Evolutionary conservation across 805 yeast genomes (phyloP).

Genomic region (Candida wancherniae): DNA sequence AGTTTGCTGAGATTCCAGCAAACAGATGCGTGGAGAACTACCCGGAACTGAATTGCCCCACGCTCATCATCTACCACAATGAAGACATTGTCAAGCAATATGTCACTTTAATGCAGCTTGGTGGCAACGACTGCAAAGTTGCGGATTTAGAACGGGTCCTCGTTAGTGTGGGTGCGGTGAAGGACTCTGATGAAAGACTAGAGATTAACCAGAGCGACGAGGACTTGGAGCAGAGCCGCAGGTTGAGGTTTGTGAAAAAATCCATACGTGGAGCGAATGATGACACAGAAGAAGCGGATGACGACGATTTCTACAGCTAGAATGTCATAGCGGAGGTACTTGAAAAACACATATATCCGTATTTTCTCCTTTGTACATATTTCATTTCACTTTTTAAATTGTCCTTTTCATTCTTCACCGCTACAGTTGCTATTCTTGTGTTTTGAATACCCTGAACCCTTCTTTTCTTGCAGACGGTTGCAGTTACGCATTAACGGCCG

Average conservation of each 20-base stretch:
- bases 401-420: too few relatives aligned
- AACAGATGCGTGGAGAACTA: slow-evolving; percentile 87
- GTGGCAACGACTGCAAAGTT: slow-evolving; percentile 72
- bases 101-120: slow-evolving; percentile 74
- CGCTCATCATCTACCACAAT: slow-evolving; percentile 74
- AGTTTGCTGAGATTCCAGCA: slow-evolving; percentile 90
- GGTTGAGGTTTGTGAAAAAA: slow-evolving; percentile 52
- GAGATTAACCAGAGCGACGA: slow-evolving; percentile 50
- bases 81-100: slow-evolving; percentile 76
- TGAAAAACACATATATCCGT: too few relatives aligned
- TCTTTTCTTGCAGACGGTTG: too few relatives aligned
- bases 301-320: slow-evolving; percentile 17
- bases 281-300: slow-evolving; percentile 26
- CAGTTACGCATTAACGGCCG: too few relatives aligned
- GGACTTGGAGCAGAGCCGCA: slow-evolving; percentile 49
- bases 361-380: too few relatives aligned
- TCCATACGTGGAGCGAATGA: slow-evolving; percentile 40
- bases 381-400: too few relatives aligned
- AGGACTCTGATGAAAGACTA: slow-evolving; percentile 63
- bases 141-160: slow-evolving; percentile 71
- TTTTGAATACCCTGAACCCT: too few relatives aligned
- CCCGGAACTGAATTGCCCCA: slow-evolving; percentile 89
- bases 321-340: too few relatives aligned
- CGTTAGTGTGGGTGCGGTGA: slow-evolving; percentile 62
- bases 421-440: too few relatives aligned